Conservation (phyloP, 1,284 basidiomycete species). For the Rhodotorula sp. region DNA sequence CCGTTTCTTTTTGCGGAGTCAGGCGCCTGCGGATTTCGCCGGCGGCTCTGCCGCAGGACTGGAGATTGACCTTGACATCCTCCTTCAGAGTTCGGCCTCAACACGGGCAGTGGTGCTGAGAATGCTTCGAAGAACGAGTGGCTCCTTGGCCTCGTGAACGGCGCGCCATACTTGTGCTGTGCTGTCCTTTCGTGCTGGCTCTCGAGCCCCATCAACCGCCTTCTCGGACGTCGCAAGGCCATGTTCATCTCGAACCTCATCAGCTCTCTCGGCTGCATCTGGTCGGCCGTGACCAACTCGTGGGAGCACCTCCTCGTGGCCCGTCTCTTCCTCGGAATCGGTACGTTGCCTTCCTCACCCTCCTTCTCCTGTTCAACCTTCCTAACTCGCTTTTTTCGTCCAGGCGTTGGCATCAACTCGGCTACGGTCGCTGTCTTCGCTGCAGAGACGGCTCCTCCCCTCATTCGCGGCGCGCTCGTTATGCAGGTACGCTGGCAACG, state of each 20-base stretch:
- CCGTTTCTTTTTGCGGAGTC: no score
- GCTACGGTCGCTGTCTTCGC: conserved; percentile 57
- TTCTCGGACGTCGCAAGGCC: conserved; percentile 64
- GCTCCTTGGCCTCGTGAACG: conserved; percentile 27
- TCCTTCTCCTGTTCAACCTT: no score
- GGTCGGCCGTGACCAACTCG: conserved; percentile 59
- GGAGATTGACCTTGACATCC: rapidly evolving
- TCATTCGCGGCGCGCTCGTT: conserved; percentile 57
- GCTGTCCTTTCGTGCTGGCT: conserved; percentile 52
- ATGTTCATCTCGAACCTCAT: conserved; percentile 67
- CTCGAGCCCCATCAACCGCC: conserved; percentile 48
- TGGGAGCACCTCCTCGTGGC: conserved; percentile 58
- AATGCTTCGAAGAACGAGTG: conserved; percentile 17
- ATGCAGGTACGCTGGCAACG: conserved; percentile 52
- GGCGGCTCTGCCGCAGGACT: no score
- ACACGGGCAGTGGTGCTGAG: background rate
- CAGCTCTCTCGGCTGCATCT: conserved; percentile 61
- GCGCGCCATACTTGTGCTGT: conserved; percentile 46
- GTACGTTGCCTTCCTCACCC: conserved; percentile 53
- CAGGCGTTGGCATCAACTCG: conserved; percentile 37
- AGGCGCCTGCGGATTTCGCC: no score
- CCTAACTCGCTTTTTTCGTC: background rate
- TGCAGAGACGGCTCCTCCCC: conserved; percentile 52
- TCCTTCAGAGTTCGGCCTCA: conserved; percentile 31
- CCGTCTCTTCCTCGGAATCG: conserved; percentile 51